A percentile compares a stretch with the other conserved stretches of the same genome.
phyloP scores from a whole-genome alignment of 768 basidiomycete species.

The Boletus sp. region DNA sequence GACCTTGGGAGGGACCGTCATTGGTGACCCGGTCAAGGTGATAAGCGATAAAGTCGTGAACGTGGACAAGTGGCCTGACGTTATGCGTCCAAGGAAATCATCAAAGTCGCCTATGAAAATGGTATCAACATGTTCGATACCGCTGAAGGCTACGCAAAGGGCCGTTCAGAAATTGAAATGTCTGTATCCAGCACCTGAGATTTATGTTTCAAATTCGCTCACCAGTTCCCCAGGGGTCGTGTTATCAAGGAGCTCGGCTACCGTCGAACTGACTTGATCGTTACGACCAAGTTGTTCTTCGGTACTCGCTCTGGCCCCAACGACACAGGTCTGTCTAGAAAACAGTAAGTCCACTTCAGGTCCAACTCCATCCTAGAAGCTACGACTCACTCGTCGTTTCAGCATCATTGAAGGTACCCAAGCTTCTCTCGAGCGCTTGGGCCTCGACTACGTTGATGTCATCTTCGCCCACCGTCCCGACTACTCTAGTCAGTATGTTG shows the following conservation, averaged over 20 bases:
- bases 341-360: constrained; percentile 22
- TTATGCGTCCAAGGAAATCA: constrained; percentile 39
- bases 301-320: constrained; percentile 50
- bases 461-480: constrained; percentile 52
- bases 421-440: constrained; percentile 48
- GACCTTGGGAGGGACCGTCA: constrained; percentile 46
- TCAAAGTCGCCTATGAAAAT: constrained; percentile 52
- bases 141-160: constrained; percentile 45
- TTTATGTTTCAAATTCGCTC: not conserved
- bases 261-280: constrained; percentile 47
- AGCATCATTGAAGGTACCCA: constrained; percentile 56
- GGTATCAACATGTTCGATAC: constrained; percentile 53
- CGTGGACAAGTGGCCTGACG: not conserved
- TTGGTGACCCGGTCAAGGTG: constrained; percentile 54
- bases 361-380: not conserved
- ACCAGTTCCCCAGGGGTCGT: constrained; percentile 37
- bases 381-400: not conserved
- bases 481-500: constrained; percentile 26
- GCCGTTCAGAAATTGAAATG: constrained; percentile 56
- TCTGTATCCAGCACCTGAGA: constrained; percentile 5
- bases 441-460: constrained; percentile 54
- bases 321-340: constrained; percentile 36
- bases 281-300: constrained; percentile 60
- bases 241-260: constrained; percentile 55
- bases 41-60: not conserved